Evolutionary conservation across 2,329 filamentous ascomycete species (phyloP), one percentile per base, ranked within the genome.

Genomic region (Aspergillus novofumigatus): DNA sequence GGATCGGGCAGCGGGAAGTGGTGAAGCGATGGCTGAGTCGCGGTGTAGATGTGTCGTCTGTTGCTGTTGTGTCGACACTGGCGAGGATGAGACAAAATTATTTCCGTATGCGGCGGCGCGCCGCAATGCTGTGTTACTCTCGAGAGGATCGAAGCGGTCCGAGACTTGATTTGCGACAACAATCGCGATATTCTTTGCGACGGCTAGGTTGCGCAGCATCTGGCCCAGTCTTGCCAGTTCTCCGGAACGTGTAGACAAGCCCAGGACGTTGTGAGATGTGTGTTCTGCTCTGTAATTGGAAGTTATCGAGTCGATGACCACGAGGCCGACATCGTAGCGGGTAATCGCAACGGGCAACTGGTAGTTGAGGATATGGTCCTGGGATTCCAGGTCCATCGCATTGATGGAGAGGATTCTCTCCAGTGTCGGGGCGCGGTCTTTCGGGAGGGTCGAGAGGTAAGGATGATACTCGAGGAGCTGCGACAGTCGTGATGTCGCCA

Each of bases 101-200:
- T 48, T 49, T 25, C 54, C 57, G 51, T 49, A 59, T 49, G 51
- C 55, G 51, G 35, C 25, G 21, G 52, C 25, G 52, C 52, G 42
- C 20, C 47, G 25, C 25, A 59, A 53, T 53, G 59, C 54, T 5
- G 60, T 57, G 14, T 59, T 55, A 11, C 51, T 54, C 11, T 69
- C 65, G 10, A 58, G 53, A 26, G 68, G 65, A 20, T 77, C 77
- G 62, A 99, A 96, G 4, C 92, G 87, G 75, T 99, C 94, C 5
- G 91, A 90, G 29, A 99, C 93, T 74, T 99, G 94, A 70, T 99
- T 99, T 4, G 93, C 90, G 3, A 97, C 89, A 1, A 99, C 92
- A 28, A 99, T 82, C 25, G 92, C 92, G 49, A 97, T 79, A 62
- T 88, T 81, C 67, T 95, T 80, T 45, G 82, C 83, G 41, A 84